Percentiles rank a stretch among this genome's conserved stretches.
These are phyloP conservation scores for Phytophthora nicotianae DNA, from an alignment of 352 stramenopile species.

Conservation along the genomic window DNA sequence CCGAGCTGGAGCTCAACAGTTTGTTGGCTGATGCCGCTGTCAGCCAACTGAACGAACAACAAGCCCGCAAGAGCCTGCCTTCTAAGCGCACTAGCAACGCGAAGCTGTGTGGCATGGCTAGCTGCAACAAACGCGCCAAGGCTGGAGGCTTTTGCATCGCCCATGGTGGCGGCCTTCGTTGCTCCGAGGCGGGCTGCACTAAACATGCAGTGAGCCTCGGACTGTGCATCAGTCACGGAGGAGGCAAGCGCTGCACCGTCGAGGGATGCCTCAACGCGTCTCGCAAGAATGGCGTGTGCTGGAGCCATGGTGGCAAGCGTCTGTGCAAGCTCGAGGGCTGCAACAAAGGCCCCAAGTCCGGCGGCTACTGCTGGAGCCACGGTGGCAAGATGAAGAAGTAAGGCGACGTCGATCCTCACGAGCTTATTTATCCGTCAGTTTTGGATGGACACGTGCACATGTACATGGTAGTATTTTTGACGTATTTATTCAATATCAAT, in stretches of 20 bases:
- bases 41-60: slow-evolving; percentile 48
- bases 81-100: slow-evolving; percentile 59
- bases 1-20: slow-evolving; percentile 48
- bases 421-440: slow-evolving; percentile 50
- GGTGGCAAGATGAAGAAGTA: slow-evolving; percentile 87
- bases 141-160: slow-evolving; percentile 82
- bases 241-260: slow-evolving; percentile 78
- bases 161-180: slow-evolving; percentile 78
- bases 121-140: slow-evolving; percentile 84
- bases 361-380: slow-evolving; percentile 86
- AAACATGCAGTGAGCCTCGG: slow-evolving; percentile 86
- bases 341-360: slow-evolving; percentile 83
- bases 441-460: slow-evolving; percentile 28
- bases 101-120: slow-evolving; percentile 78
- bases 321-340: slow-evolving; percentile 80
- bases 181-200: slow-evolving; percentile 68
- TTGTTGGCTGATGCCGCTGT: slow-evolving; percentile 51
- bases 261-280: slow-evolving; percentile 80
- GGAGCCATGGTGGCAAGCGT: slow-evolving; percentile 80
- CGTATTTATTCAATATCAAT: slow-evolving; percentile 35
- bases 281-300: slow-evolving; percentile 84
- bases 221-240: slow-evolving; percentile 86
- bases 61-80: slow-evolving; percentile 34
- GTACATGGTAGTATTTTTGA: slow-evolving; percentile 33
- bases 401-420: slow-evolving; percentile 1